Conservation (phyloP, 2,329 filamentous ascomycete genomes). For the Aspergillus texensis region DNA sequence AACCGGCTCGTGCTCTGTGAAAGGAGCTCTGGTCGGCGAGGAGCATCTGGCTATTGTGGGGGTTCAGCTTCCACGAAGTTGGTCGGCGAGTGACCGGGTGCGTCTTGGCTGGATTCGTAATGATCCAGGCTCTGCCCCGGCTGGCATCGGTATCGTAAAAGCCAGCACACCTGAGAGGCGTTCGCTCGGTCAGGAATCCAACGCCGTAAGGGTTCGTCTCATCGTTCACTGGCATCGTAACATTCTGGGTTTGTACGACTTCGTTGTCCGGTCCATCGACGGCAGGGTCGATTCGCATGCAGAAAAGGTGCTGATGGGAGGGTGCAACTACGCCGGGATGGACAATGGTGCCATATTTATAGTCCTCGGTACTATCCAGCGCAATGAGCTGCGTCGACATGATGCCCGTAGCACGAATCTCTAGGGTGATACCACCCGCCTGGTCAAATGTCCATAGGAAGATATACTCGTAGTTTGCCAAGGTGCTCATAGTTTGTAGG, state of each 20-base stretch:
- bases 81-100: constrained; percentile 52
- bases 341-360: constrained; percentile 61
- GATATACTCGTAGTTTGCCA: constrained; percentile 72
- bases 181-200: constrained; percentile 60
- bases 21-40: constrained; percentile 50
- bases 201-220: constrained; percentile 64
- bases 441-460: constrained; percentile 69
- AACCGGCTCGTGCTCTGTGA: constrained; percentile 51
- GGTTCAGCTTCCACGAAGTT: constrained; percentile 55
- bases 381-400: constrained; percentile 59
- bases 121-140: constrained; percentile 30
- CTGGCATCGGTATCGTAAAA: constrained; percentile 52
- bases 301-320: constrained; percentile 79
- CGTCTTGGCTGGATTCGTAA: constrained; percentile 53
- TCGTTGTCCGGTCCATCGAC: constrained; percentile 54
- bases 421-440: constrained; percentile 67
- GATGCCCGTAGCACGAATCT: constrained; percentile 70
- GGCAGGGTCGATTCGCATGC: constrained; percentile 64
- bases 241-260: constrained; percentile 51
- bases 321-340: constrained; percentile 69
- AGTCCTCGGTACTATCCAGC: constrained; percentile 44
- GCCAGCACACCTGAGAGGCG: constrained; percentile 53
- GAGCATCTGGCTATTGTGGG: constrained; percentile 51
- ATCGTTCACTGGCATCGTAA: constrained; percentile 59
- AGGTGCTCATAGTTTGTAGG: constrained; percentile 70